Evolutionary conservation across 23 red algal genomes (phyloP).

Genomic region (Gracilaria caudata): DNA sequence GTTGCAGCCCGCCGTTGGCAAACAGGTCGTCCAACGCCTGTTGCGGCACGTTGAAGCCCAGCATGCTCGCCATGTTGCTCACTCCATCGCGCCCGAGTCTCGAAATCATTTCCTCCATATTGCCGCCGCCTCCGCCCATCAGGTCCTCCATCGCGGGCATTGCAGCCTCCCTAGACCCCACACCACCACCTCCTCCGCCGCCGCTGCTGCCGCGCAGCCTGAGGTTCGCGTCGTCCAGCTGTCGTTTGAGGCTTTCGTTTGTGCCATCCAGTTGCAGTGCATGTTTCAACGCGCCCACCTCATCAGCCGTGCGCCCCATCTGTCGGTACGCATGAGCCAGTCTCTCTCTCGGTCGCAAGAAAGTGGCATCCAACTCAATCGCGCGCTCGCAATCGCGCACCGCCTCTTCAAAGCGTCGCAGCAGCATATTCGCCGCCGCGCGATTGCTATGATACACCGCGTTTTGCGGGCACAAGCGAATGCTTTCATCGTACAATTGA

Average conservation of each 20-base stretch:
- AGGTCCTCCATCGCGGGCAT: neutral
- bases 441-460: conserved; percentile 90
- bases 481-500: conserved; percentile 57
- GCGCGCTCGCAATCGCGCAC: conserved; percentile 64
- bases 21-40: conserved; percentile 36
- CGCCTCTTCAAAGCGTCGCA: conserved; percentile 52
- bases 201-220: neutral
- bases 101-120: conserved; percentile 31
- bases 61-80: conserved; percentile 20
- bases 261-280: conserved; percentile 43
- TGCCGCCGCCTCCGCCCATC: neutral
- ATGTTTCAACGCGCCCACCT: conserved; percentile 29
- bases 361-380: conserved; percentile 63
- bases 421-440: conserved; percentile 80
- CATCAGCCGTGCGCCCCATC: conserved; percentile 68
- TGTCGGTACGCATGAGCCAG: conserved; percentile 80
- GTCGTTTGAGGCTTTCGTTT: conserved; percentile 23
- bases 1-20: conserved; percentile 27
- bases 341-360: conserved; percentile 76
- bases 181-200: neutral
- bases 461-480: conserved; percentile 47
- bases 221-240: conserved; percentile 14
- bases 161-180: neutral
- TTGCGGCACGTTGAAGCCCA: conserved; percentile 28
- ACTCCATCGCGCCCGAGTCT: conserved; percentile 17